Conservation (phyloP, 2,329 filamentous ascomycete genomes). For the Xylaria polymorpha region DNA sequence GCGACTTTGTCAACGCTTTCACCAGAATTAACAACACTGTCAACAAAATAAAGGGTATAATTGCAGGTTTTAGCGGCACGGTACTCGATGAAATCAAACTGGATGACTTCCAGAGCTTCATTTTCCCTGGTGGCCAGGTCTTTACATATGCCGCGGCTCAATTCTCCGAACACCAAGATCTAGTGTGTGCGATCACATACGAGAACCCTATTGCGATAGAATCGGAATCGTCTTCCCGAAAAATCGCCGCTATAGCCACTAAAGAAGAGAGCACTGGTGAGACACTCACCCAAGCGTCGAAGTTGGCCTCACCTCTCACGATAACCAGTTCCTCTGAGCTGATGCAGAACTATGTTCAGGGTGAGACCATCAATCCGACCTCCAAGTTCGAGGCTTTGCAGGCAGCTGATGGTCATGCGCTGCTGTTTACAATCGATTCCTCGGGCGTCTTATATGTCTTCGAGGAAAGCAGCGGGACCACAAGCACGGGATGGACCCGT, state of each 20-base stretch:
- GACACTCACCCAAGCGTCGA: too few relatives aligned
- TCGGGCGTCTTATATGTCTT: slow-evolving; percentile 11
- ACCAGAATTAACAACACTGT: not conserved
- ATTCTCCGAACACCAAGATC: slow-evolving; percentile 7
- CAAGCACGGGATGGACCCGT: slow-evolving; percentile 3
- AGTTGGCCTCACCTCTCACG: slow-evolving; percentile 1
- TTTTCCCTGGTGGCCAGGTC: not conserved
- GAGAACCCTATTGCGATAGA: too few relatives aligned
- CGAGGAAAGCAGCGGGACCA: slow-evolving; percentile 17
- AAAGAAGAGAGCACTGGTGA: too few relatives aligned
- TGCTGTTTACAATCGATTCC: slow-evolving; percentile 24
- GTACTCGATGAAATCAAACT: not conserved
- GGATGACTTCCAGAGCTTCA: not conserved
- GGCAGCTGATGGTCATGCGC: slow-evolving; percentile 8
- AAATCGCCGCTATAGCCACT: too few relatives aligned
- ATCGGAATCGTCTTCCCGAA: too few relatives aligned
- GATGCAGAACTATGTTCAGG: slow-evolving; percentile 24
- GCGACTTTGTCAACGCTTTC: not conserved
- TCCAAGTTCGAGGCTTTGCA: slow-evolving; percentile 22
- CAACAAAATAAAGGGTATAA: not conserved
- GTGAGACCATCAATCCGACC: slow-evolving; percentile 16
- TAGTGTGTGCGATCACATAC: slow-evolving; percentile 22
- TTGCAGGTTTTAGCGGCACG: not conserved
- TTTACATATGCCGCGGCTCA: not conserved
- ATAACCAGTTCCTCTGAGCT: slow-evolving; percentile 18